Evolutionary conservation across 371 early-diverging fungal genomes (phyloP), one percentile per base, ranked within the genome.

Genomic region (Actinomortierella wolfii): DNA sequence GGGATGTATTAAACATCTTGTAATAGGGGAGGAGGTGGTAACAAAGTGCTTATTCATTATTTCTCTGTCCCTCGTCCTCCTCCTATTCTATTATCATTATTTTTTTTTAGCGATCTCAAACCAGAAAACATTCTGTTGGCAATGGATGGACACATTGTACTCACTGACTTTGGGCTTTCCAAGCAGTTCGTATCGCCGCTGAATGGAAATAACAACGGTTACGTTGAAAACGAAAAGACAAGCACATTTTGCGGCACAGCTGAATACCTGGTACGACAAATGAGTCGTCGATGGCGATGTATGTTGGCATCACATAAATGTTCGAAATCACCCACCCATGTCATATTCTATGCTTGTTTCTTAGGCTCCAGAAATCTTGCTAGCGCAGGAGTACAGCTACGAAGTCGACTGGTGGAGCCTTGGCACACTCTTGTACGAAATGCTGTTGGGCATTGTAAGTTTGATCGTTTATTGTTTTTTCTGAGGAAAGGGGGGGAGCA

Each of bases 361-460:
- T 13, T 83, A 62, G 56, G 96, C 99, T 1, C 98, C 98, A 1
- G 99, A 98, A 68, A 90, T 97, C 24, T 80, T 99, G 11, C 65
- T 79, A 43, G 91, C 89, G 0, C 81, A 85, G 11, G 82, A 86
- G 26, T 97, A 97, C 63, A 92, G 93, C 7, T 92, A 87, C 64
- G 86, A 85, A 14, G 94, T 94, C 8, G 99, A 99, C 78, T 91
- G 95, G 85, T 99, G 99, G 99, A 89, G 95, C 43, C 81, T 97
- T 7, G 99, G 99, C 0, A 92, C 96, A 1, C 82, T 98, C 23
- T 82, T 97, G 45, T 99, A 92, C 67, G 97, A 91, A 66, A 88
- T 92, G 81, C 29, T 91, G 40, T 81, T 81, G 18, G 93, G 93
- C 1, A 80, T 82, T 46, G 86, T 83, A 81, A 76, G 82, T 76